Evolutionary conservation across 177 flowering plant genomes (phyloP).

Genomic region (Vitis hybrid): DNA sequence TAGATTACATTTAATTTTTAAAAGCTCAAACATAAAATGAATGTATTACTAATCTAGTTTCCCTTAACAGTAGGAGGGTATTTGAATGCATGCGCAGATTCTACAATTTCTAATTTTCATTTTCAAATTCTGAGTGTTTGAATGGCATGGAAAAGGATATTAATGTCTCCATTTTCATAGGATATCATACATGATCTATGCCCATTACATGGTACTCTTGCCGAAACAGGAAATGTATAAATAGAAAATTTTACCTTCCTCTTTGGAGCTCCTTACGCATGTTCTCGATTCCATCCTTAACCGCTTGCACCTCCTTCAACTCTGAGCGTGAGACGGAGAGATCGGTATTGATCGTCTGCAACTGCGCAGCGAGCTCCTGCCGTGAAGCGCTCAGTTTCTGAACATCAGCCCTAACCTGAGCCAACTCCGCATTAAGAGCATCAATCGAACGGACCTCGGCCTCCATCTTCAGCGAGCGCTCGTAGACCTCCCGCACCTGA

Average conservation of each 20-base stretch:
- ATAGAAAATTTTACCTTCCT: constrained; percentile 53
- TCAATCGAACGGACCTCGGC: constrained; percentile 51
- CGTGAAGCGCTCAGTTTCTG: constrained; percentile 34
- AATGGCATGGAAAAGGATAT: too few species aligned
- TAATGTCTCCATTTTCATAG: background rate
- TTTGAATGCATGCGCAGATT: too few species aligned
- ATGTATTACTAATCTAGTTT: too few species aligned
- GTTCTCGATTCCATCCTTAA: constrained; percentile 49
- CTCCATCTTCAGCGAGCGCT: constrained; percentile 55
- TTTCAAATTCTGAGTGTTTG: too few species aligned
- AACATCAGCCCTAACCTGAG: constrained; percentile 47
- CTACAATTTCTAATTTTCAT: too few species aligned
- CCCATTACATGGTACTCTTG: background rate
- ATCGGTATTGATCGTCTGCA: constrained; percentile 38
- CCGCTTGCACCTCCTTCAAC: constrained; percentile 25
- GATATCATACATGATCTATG: background rate
- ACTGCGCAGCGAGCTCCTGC: constrained; percentile 36
- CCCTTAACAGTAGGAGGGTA: too few species aligned
- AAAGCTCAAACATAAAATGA: too few species aligned
- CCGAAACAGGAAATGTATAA: background rate
- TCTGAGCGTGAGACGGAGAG: constrained; percentile 33
- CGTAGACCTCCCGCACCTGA: constrained; percentile 56
- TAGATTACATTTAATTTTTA: too few species aligned
- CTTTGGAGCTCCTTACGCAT: constrained; percentile 50
- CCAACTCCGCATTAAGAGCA: constrained; percentile 42